phyloP scores from a whole-genome alignment of 305 asterid species.

The Rubia tinctorum region DNA sequence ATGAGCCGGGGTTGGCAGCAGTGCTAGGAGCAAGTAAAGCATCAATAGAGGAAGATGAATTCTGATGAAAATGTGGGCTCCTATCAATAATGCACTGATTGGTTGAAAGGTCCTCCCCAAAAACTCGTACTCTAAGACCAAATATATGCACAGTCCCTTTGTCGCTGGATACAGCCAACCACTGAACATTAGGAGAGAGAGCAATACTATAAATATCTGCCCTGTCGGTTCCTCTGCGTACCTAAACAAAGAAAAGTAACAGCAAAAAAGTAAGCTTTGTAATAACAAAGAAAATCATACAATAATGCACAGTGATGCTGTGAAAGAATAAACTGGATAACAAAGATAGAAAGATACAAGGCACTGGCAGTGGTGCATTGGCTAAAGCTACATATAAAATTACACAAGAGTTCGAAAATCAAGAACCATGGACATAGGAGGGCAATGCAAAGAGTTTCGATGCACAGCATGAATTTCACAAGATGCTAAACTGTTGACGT shows the following conservation, averaged over 20 bases:
- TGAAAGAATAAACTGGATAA: neutral
- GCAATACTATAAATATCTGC: constrained; percentile 80
- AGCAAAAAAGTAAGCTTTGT: constrained; percentile 19
- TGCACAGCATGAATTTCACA: neutral
- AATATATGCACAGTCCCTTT: constrained; percentile 91
- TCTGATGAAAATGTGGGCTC: constrained; percentile 48
- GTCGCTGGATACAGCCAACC: constrained; percentile 93
- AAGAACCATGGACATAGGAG: neutral
- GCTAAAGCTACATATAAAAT: no score
- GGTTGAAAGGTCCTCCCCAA: constrained; percentile 56
- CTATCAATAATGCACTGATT: constrained; percentile 39
- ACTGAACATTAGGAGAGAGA: constrained; percentile 81
- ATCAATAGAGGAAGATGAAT: constrained; percentile 67
- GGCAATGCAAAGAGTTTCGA: neutral
- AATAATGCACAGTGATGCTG: neutral
- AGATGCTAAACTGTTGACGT: neutral
- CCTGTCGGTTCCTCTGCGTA: constrained; percentile 87
- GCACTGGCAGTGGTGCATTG: neutral
- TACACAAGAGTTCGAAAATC: no score
- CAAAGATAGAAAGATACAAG: neutral
- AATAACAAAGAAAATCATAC: neutral
- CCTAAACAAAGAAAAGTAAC: constrained; percentile 43
- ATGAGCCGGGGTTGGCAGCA: constrained; percentile 84
- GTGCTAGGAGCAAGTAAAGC: constrained; percentile 65
- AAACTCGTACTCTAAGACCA: constrained; percentile 79